phyloP scores from a whole-genome alignment of 768 basidiomycete genomes.

The Serendipita vermifera region DNA sequence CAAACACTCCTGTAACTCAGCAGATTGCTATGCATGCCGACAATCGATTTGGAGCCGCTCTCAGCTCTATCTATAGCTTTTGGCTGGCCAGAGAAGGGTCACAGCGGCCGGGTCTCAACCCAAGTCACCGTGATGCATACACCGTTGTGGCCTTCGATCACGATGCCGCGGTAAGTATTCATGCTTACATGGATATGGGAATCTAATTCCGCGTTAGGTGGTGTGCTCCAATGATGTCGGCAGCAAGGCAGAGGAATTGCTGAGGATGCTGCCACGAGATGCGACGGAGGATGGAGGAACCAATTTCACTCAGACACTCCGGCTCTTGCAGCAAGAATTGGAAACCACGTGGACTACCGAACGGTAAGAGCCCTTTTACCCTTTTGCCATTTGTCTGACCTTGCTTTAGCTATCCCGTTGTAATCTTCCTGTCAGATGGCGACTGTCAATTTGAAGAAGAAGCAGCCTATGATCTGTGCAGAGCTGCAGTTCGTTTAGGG shows the following conservation, averaged over 20 bases:
- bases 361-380: conserved; percentile 26
- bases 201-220: conserved; percentile 17
- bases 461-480: conserved; percentile 31
- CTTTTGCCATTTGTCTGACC: neutral
- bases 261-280: conserved; percentile 28
- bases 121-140: conserved; percentile 34
- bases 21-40: conserved; percentile 27
- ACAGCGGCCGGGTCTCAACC: conserved; percentile 14
- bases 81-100: conserved; percentile 40
- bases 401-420: conserved; percentile 31
- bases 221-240: conserved; percentile 31
- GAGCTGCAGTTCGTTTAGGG: conserved; percentile 34
- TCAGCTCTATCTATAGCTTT: conserved; percentile 41
- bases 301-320: conserved; percentile 32
- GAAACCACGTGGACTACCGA: conserved; percentile 38
- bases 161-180: neutral
- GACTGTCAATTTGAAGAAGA: conserved; percentile 31
- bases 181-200: conserved; percentile 15
- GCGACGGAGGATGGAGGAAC: conserved; percentile 27
- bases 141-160: conserved; percentile 40
- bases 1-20: conserved; percentile 29
- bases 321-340: conserved; percentile 27
- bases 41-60: conserved; percentile 49
- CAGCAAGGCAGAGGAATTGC: conserved; percentile 33
- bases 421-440: conserved; percentile 48